Base-by-base conservation (phyloP, 108 stramenopile species). In the Pseudonitzschia multiseries region DNA sequence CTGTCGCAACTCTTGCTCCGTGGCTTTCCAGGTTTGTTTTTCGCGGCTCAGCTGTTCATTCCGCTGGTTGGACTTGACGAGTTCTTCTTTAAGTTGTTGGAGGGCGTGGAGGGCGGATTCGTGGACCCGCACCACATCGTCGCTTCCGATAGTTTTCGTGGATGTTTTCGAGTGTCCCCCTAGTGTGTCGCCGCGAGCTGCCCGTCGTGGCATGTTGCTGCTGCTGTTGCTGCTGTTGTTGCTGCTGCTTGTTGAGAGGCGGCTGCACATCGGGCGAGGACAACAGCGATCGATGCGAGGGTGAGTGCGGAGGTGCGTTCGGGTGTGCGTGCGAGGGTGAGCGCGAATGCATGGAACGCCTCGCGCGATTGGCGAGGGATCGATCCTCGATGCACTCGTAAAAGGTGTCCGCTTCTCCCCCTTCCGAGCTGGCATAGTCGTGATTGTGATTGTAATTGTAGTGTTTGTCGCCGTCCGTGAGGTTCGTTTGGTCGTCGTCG, bases 71-170 rank as follows among this genome's bases (percentile, higher is more conserved):
- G 63, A 27, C 46, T 79, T 79, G 65, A 73, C 44, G 14, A 79
- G 73, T 57, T 79, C 79, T 51, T 74, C 79, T 54, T 79, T 79
- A 27, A 79, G 57, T 10, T 66, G 51, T 44, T 68, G 41, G 12
- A 79, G 59, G 0, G 79, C 73, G 12, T 79, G 46, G 26, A 79
- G 28, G 8, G 79, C 72, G 42, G 65, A 60, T 32, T 70, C 73
- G 32, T 79, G 73, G 17, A 79, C 79, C 17, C 70, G 68, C 24
- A 68, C 69, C 13, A 77, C 77, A 57, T 77, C 52, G 54, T 57
- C 69, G 32, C 53, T 70, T 28, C 53, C 48, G 22, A 57, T 70
- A n/a, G 15, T 27, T 70, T 18, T 43, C 48, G 21, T 60, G 27
- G 20, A 33, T 53, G 36, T 72, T 29, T 26, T 27, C 28, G 43